Base-by-base conservation (phyloP, 352 stramenopile genomes). In the Elongisporangium senticosum region DNA sequence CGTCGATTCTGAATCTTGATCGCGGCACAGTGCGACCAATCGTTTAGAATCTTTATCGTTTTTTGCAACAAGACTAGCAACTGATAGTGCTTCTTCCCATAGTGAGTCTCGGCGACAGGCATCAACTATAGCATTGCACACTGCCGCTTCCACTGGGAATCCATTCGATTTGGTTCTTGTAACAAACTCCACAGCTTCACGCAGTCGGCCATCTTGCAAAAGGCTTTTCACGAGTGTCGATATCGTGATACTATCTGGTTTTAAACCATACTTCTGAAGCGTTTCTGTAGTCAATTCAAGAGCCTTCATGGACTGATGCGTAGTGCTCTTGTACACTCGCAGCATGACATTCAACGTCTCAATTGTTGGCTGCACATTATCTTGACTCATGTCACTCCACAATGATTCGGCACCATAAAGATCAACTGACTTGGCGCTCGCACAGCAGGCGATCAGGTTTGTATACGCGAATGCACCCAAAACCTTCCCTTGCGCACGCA, bases 361-460 rank as follows among this genome's bases (percentile, higher is more conserved):
- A 39, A 75, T 53, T 8, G 62, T 77, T 14, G 76, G 79, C 15
- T 76, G 65, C 7, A 87, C 19, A 17, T 62, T 65, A 13, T 69
- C 61, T 39, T 1, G 39, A 2, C 82, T 13, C 59, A 90, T 74
- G 37, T 86, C 74, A 0, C 67, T 43, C 56, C 83, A 87, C 43
- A 83, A 73, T 20, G 26, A 33, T 39, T 87, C 59, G 0, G 80
- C 83, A 4, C 49, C 53, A 5, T 53, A 33, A 23, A 87, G 54
- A 11, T 75, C 26, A 13, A 70, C 67, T 49, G 61, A 33, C 49
- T 77, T 69, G 28, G 7, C 28, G 21, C 65, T 68, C 2, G 73
- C 76, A 53, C 83, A 90, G 55, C 80, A 89, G 55, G 79, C 88
- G 56, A 93, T 87, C 49, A 79, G 49, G 51, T 77, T 84, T 4